Base-by-base conservation (phyloP, 2,329 filamentous ascomycete species). In the Exophiala viscosa region DNA sequence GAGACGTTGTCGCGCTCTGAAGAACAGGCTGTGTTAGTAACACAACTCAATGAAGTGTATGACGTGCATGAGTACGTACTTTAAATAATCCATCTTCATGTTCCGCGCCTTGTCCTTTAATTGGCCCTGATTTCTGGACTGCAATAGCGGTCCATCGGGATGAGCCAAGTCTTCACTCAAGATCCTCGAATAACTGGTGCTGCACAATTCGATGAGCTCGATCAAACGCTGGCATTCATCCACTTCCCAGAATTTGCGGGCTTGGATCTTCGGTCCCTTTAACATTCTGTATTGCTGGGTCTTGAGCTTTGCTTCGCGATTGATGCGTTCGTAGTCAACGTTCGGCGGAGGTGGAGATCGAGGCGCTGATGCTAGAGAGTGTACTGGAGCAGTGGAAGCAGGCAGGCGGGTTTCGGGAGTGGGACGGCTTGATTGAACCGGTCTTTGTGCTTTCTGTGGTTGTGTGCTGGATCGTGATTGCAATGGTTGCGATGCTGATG, bases 41-140 rank as follows among this genome's bases (percentile, higher is more conserved):
- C 13, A 6, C 11, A 43, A 15, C 15, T 7, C 3, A 15, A 3
- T 13, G 9, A 15, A n/a, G 14, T 11, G 32, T 18, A n/a, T 40
- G 23, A n/a, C n/a, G 13, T 14, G 15, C 14, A 17, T 14, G 14
- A 14, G 34, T 14, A 44, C 33, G 40, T 52, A 42, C 74, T 71
- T 72, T 2, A 76, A 48, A 46, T 63, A 73, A 6, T 66, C 66
- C 36, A 73, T 66, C 62, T 78, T 79, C 52, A 83, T 65, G 54
- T 80, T 81, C 45, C 80, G 70, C 3, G 78, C 80, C 54, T 74
- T 75, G 57, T 80, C 77, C 59, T 79, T 80, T 6, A 83, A 55
- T 40, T 80, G 76, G 2, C 80, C 77, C 54, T 83, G 77, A 5
- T 65, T 69, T 2, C 81, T 70, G 1, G 60, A 55, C 3, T 48